Base-by-base conservation (phyloP, 2,329 filamentous ascomycete species). In the Aspergillus amoenus region DNA sequence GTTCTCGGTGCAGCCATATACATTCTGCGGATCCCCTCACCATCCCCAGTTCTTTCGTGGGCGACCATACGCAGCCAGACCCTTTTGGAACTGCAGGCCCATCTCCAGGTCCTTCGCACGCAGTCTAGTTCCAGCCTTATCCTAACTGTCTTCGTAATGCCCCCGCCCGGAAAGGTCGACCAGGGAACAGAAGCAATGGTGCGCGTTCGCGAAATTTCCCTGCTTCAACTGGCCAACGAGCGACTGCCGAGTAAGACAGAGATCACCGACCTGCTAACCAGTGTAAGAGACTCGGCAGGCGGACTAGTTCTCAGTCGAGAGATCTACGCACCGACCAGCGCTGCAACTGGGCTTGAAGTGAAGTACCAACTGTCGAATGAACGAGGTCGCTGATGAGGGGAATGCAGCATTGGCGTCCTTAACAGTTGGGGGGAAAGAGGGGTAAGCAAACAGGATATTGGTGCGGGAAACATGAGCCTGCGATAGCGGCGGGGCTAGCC, bases 181-280 rank as follows among this genome's bases (percentile, higher is more conserved):
- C 39, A 22, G 4, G 49, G 15, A 17, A 34, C 40, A 4, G 49
- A 52, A 21, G 22, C 49, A 5, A 43, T 43, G 39, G 49, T 52
- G 40, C 49, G 49, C 15, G 39, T 52, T 12, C 49, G 49, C 24
- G 49, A 52, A 21, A 18, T 52, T 12, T 43, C 49, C 5, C 49
- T 52, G 3, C 1, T 43, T 2, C 49, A 52, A 27, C 27, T 52
- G 17, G 8, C 49, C 24, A 52, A 43, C 15, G 49, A 43, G 22
- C 39, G 49, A 6, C 49, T 43, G 49, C 39, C 49, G 15, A 43
- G 12, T 18, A 42, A 34, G 39, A 8, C 40, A 7, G 49, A 52
- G 22, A 52, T 52, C 37, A 15, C 37, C 40, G 49, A 52, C 39
- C 22, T 52, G 1, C 4, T 52, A 6, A 34, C 22, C 17, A 8